Base-by-base conservation (phyloP, 2,329 filamentous ascomycete genomes). In the Cercospora sp. region DNA sequence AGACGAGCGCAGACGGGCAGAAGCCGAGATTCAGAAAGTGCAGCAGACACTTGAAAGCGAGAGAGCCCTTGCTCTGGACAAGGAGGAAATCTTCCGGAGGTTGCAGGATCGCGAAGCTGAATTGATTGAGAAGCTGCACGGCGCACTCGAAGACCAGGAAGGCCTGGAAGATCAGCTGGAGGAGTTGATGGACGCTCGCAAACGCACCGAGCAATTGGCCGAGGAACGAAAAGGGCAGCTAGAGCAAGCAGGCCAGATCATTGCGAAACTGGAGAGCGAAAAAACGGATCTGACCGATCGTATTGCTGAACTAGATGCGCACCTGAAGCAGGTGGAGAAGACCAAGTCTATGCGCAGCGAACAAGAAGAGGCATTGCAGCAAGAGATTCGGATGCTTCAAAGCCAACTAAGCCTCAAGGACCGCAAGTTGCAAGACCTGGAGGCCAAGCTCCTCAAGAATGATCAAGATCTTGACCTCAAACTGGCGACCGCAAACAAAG, bases 11-110 rank as follows among this genome's bases (percentile, higher is more conserved):
- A 88, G 95, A 51, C 91, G 93, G 69, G 91, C 92, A 1, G 91
- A 98, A 73, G 85, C 90, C 13, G 95, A 99, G 75, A 90, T 97
- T 75, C 88, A 94, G 73, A 89, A 91, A 33, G 92, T 98, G 58
- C 94, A 97, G 78, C 93, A 98, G 75, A 97, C 92, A 0, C 85
- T 99, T 1, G 96, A 99, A 79, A 97, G 94, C 72, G 96, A 99
- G 80, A 89, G 95, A 60, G 92, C 94, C n/a, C 85, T 99, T 51
- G 95, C 95, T 0, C 83, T 99, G 5, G 95, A 99, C 80, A 99
- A 99, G 78, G 96, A 99, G 78, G 95, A 99, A 76, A 99, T 99
- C 68, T 99, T 98, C 84, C 96, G 94, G 78, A 89, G 96, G n/a
- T 84, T 99, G 23, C 95, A 97, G 77, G 83, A 90, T 63, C 91